Base-by-base conservation (phyloP, 352 stramenopile species). In the Peronospora farinosa region DNA sequence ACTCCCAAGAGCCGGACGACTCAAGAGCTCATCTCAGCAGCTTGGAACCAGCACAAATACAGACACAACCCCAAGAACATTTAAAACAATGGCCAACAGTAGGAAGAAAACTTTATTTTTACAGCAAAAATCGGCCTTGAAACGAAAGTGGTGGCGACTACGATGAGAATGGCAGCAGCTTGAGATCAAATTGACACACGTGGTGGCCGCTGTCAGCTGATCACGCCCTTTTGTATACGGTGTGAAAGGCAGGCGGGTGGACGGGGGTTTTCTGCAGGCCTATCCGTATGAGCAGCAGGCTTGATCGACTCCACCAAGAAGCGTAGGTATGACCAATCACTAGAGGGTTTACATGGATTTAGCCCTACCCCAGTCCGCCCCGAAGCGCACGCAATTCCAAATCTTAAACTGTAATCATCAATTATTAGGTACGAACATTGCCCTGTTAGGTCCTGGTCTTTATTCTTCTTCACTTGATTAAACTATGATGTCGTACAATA, bases 341-440 rank as follows among this genome's bases (percentile, higher is more conserved):
- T 41, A 5, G 3, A n/a, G 12, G 28, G 0, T 12, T 3, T 32
- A 0, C 28, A 32, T 32, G 7, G 1, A 32, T 7, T 32, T 32
- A 32, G 28, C 7, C 28, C 23, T 27, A 27, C 1, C 23, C 21
- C 40, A 55, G 50, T 60, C 52, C 52, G 45, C 51, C 52, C 44
- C n/a, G 13, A 19, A 36, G 40, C 44, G 55, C 55, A 64, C 56
- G 49, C 44, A 37, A 54, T 51, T 61, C 54, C 57, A 66, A 61
- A 66, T 66, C 57, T 36, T 15, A 47, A 65, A 40, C 51, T 64
- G 13, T 54, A 11, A 45, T 21, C 42, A 13, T 30, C n/a, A 10
- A 13, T 46, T 38, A 11, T 35, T 35, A 42, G 13, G 36, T 15
- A 35, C 35, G 10, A 37, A 33, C 27, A 40, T 33, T 40, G 3